A percentile compares a stretch with the other conserved stretches of the same genome.
These are phyloP conservation scores for Fusarium solani-melongenae DNA, from an alignment of 2,329 filamentous ascomycete species.

Conservation along the genomic window DNA sequence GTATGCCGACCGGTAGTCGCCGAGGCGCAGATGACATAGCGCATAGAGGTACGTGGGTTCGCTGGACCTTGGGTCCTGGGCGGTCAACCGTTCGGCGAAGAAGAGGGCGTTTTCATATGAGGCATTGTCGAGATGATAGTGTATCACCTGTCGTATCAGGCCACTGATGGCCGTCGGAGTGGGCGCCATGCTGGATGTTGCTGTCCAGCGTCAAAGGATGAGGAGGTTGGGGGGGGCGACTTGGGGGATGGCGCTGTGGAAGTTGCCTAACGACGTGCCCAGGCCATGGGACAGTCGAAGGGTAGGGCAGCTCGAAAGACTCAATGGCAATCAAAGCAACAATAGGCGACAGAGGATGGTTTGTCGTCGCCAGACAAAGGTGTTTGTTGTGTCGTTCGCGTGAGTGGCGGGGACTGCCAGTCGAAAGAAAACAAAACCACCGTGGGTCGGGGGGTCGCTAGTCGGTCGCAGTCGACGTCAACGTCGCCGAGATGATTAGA, in stretches of 20 bases:
- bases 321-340: slow-evolving; percentile 12
- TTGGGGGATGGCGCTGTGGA: slow-evolving; percentile 39
- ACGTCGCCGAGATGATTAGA: slow-evolving; percentile 34
- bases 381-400: slow-evolving; percentile 41
- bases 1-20: slow-evolving; percentile 86
- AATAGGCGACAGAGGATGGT: slow-evolving; percentile 12
- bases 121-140: slow-evolving; percentile 88
- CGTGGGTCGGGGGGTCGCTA: slow-evolving; percentile 24
- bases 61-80: slow-evolving; percentile 82
- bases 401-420: slow-evolving; percentile 33
- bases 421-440: slow-evolving; percentile 45
- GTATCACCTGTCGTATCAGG: slow-evolving; percentile 68
- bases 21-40: slow-evolving; percentile 84
- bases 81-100: slow-evolving; percentile 86
- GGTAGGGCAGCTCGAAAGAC: background rate
- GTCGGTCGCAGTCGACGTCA: slow-evolving; percentile 27
- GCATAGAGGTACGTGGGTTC: slow-evolving; percentile 88
- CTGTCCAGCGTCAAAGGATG: slow-evolving; percentile 31
- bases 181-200: slow-evolving; percentile 61
- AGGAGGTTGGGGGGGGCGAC: slow-evolving; percentile 3
- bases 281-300: slow-evolving; percentile 42
- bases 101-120: slow-evolving; percentile 92
- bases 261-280: slow-evolving; percentile 39
- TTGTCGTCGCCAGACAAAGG: slow-evolving; percentile 10
- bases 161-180: slow-evolving; percentile 61